These are phyloP conservation scores for Perilla frutescens DNA, from an alignment of 257 asterid genomes.

Conservation along the genomic window DNA sequence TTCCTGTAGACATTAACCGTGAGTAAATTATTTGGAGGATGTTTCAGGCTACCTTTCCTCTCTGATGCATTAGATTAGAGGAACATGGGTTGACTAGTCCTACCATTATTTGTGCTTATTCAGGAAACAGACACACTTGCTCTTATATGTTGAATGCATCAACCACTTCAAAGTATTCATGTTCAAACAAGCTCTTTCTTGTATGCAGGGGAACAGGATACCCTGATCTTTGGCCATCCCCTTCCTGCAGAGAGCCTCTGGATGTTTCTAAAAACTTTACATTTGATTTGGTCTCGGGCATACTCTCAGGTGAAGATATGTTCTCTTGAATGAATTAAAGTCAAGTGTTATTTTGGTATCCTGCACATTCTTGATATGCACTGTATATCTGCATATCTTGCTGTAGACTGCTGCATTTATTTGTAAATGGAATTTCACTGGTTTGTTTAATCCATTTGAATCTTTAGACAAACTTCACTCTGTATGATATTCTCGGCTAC, in stretches of 20 bases:
- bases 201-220: slow-evolving; percentile 84
- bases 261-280: slow-evolving; percentile 88
- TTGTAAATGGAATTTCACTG: slow-evolving; percentile 4
- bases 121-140: not conserved
- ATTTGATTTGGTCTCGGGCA: slow-evolving; percentile 77
- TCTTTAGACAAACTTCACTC: too few species aligned
- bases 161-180: slow-evolving; percentile 27
- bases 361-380: slow-evolving; percentile 18
- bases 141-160: slow-evolving; percentile 25
- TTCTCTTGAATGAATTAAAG: slow-evolving; percentile 29
- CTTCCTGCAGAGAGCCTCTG: slow-evolving; percentile 88
- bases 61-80: slow-evolving; percentile 9
- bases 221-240: slow-evolving; percentile 96
- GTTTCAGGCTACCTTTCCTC: slow-evolving; percentile 21
- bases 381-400: slow-evolving; percentile 25
- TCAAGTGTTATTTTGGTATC: slow-evolving; percentile 9
- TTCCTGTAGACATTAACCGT: slow-evolving; percentile 9
- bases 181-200: slow-evolving; percentile 31
- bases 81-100: not conserved
- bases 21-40: slow-evolving; percentile 6
- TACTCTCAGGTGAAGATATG: slow-evolving; percentile 65
- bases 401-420: slow-evolving; percentile 4
- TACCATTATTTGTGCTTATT: not conserved
- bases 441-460: not conserved
- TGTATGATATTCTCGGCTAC: not conserved